Evolutionary conservation across 352 stramenopile genomes (phyloP).

Genomic region (Thalassiosira sp.): DNA sequence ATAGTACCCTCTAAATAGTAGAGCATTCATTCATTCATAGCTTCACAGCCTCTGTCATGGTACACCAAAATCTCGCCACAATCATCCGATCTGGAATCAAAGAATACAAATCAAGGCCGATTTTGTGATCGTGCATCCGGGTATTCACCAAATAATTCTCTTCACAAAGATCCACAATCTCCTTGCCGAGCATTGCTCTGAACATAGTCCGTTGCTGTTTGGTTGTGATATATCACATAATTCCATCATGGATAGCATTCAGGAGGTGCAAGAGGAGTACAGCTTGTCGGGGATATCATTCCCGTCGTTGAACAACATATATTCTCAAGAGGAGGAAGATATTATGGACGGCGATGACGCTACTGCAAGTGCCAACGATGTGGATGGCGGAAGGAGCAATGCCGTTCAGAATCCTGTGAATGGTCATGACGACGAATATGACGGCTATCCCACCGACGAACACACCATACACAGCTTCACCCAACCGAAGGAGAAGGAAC

Average conservation of each 20-base stretch:
- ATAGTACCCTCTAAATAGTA: not conserved
- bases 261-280: constrained; percentile 13
- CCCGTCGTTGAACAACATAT: constrained; percentile 8
- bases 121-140: not conserved
- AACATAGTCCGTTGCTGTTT: not conserved
- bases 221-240: not conserved
- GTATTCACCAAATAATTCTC: not conserved
- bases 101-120: not conserved
- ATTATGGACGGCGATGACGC: not conserved
- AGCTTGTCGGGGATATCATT: constrained; percentile 11
- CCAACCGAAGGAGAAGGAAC: constrained; percentile 7
- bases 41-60: no score
- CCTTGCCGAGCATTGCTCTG: not conserved
- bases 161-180: not conserved
- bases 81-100: no score
- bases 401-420: constrained; percentile 2
- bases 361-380: constrained; percentile 2
- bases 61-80: no score
- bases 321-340: constrained; percentile 12
- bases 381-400: not conserved
- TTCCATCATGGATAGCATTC: not conserved
- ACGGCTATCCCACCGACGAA: constrained; percentile 34
- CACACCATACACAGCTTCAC: constrained; percentile 9
- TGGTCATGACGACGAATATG: constrained; percentile 11
- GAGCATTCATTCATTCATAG: not conserved